These are phyloP conservation scores for Xylariaceae sp. DNA, from an alignment of 2,329 filamentous ascomycete genomes.

Conservation along the genomic window DNA sequence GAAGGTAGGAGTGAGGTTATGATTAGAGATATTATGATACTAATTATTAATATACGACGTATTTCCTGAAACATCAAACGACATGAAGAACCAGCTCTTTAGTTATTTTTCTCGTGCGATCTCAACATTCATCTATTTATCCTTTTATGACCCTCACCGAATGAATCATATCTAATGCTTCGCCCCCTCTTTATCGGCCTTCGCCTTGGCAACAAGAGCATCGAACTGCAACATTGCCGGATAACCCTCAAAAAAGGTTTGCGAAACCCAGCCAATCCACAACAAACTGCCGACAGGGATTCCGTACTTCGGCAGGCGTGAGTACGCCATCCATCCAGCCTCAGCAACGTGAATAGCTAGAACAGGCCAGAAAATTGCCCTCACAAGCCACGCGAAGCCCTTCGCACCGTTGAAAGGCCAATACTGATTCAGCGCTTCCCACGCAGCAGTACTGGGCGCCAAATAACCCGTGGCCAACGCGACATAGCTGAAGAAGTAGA, in stretches of 20 bases:
- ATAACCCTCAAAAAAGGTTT: constrained; percentile 52
- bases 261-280: constrained; percentile 54
- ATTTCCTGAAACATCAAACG: too few relatives aligned
- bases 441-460: constrained; percentile 46
- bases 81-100: too few relatives aligned
- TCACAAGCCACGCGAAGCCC: constrained; percentile 57
- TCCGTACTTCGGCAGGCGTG: constrained; percentile 44
- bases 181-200: constrained; percentile 37
- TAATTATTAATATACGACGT: too few relatives aligned
- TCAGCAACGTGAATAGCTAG: constrained; percentile 64
- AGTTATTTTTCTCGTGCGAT: too few relatives aligned
- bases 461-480: constrained; percentile 47
- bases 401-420: constrained; percentile 53
- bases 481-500: constrained; percentile 51
- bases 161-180: constrained; percentile 36
- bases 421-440: constrained; percentile 44
- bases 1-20: too few relatives aligned
- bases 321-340: constrained; percentile 48
- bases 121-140: too few relatives aligned
- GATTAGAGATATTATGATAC: too few relatives aligned
- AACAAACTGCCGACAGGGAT: constrained; percentile 42
- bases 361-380: constrained; percentile 55
- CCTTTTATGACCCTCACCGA: too few relatives aligned
- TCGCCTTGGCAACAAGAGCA: constrained; percentile 41
- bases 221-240: constrained; percentile 51